phyloP scores from a whole-genome alignment of 2,329 filamentous ascomycete species.

The Diaporthe longicolla region DNA sequence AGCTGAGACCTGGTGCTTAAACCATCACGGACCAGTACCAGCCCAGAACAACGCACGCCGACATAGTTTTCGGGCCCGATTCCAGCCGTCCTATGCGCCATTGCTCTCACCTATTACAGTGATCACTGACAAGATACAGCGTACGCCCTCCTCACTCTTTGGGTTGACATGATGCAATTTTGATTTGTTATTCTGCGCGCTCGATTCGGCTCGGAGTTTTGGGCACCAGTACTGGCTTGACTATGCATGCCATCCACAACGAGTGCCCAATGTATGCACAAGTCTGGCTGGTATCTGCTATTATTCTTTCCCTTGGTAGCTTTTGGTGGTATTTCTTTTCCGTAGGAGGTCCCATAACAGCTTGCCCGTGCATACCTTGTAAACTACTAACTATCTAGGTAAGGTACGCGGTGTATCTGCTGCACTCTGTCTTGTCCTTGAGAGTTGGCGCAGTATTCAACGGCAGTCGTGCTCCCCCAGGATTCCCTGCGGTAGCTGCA shows the following conservation, averaged over 20 bases:
- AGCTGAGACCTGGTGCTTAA: not conserved
- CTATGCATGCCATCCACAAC: not conserved
- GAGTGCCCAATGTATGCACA: not conserved
- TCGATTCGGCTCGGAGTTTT: not conserved
- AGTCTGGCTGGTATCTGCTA: not conserved
- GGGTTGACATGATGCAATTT: not conserved
- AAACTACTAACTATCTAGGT: not conserved
- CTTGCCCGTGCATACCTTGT: not conserved
- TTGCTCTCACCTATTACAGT: not conserved
- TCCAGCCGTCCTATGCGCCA: not conserved
- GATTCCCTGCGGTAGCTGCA: not conserved
- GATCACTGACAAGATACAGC: not conserved
- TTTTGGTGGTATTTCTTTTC: not conserved
- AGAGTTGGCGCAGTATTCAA: too few species aligned
- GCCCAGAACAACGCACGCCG: not conserved
- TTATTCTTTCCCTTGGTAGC: not conserved
- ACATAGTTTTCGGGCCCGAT: slow-evolving; percentile 8
- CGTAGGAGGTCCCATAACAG: not conserved
- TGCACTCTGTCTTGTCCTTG: not conserved
- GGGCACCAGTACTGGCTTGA: not conserved
- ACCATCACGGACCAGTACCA: not conserved
- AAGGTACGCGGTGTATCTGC: not conserved
- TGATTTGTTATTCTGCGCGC: not conserved
- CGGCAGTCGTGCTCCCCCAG: not conserved
- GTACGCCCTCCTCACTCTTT: not conserved